Evolutionary conservation across 1,284 basidiomycete genomes (phyloP).

Genomic region (Hymenochaete sp.): DNA sequence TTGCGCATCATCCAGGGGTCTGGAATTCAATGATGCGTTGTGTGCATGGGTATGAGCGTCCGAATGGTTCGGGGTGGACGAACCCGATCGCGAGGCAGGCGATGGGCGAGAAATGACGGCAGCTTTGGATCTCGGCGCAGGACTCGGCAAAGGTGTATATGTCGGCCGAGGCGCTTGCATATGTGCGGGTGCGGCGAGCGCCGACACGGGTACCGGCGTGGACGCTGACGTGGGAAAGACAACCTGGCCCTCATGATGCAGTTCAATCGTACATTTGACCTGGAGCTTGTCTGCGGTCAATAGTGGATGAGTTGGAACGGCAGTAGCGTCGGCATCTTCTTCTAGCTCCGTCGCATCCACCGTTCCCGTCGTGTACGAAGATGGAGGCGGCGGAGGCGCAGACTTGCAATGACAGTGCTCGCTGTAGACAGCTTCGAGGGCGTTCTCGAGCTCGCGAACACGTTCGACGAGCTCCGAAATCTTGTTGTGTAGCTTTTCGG

Average conservation of each 20-base stretch:
- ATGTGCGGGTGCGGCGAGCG: background rate
- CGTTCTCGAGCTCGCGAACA: constrained; percentile 20
- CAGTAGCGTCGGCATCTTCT: too few relatives aligned
- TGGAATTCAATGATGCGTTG: too few relatives aligned
- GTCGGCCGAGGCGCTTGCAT: background rate
- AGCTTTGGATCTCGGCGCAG: background rate
- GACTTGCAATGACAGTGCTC: too few relatives aligned
- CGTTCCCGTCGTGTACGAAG: too few relatives aligned
- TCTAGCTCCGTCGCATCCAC: too few relatives aligned
- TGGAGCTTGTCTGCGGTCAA: background rate
- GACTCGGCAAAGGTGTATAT: background rate
- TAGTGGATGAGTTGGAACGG: background rate
- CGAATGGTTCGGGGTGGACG: too few relatives aligned
- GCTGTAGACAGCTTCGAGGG: constrained; percentile 18
- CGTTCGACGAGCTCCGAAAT: constrained; percentile 18
- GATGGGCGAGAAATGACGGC: background rate
- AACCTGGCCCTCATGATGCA: background rate
- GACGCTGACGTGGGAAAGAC: background rate
- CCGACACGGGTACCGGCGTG: background rate
- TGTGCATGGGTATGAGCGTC: too few relatives aligned
- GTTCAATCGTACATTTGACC: background rate
- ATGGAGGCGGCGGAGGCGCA: too few relatives aligned
- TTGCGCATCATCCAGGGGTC: too few relatives aligned
- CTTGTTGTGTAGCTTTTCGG: constrained; percentile 20
- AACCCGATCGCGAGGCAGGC: too few relatives aligned